Base-by-base conservation (phyloP, 73 alveolate genomes). In the Paramecium caudatum region DNA sequence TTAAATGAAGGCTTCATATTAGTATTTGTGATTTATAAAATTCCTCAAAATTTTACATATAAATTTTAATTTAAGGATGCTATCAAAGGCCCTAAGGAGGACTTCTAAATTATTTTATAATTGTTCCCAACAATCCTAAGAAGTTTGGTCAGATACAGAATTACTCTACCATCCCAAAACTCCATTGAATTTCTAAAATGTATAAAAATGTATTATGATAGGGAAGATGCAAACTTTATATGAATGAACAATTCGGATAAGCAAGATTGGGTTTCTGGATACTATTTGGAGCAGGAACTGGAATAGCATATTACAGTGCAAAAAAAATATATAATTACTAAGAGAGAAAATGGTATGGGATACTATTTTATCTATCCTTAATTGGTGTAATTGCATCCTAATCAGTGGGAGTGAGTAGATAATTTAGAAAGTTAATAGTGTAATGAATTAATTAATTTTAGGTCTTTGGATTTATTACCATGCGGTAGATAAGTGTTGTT, bases 61-160 rank as follows among this genome's bases (percentile, higher is more conserved):
- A 55, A 55, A 55, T 55, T 55, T 55, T 55, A 23, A 55, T 55
- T 55, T 55, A 55, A 55, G 46, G 80, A 55, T 55, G 80, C 30
- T 23, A 19, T 55, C 80, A 55, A 55, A 55, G 30, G 12, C 80
- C 23, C 30, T 55, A 55, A 55, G 46, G 30, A 55, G 30, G 23
- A 5, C 30, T 10, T 2, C 80, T 55, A 55, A 55, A 55, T 27
- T 55, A 10, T 27, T 55, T 0, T 55, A 55, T 55, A 25, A 21
- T 19, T 55, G 46, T 55, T 19, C 80, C 0, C 30, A 55, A 55
- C 80, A 55, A 3, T 55, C 80, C 2, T 27, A 55, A 27, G 80
- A 55, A 27, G 5, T 55, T 55, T 23, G 80, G 80, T 21, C 46
- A 27, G 80, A 55, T 23, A 10, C 80, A 3, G 80, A 55, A 55